Conservation (phyloP, 306 rosid species). For the Canavalia gladiata region DNA sequence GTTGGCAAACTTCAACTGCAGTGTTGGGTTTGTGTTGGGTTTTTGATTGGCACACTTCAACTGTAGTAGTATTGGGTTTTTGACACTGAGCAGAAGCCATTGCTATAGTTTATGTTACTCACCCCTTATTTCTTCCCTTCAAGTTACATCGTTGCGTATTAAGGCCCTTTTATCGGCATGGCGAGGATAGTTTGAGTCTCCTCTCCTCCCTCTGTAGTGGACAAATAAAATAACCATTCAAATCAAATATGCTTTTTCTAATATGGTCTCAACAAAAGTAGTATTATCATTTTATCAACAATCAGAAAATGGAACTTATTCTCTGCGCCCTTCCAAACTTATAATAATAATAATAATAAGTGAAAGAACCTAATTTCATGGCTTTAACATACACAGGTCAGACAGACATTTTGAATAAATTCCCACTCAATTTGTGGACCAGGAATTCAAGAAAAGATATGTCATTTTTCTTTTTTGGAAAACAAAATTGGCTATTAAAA, state of each 20-base stretch:
- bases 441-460: conserved; percentile 8
- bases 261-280: conserved; percentile 42
- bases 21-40: conserved; percentile 50
- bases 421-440: conserved; percentile 46
- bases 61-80: conserved; percentile 41
- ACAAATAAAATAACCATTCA: conserved; percentile 47
- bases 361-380: conserved; percentile 45
- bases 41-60: conserved; percentile 52
- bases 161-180: conserved; percentile 52
- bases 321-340: conserved; percentile 42
- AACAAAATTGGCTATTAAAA: conserved; percentile 17
- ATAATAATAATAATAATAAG: conserved; percentile 30
- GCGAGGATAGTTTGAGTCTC: background rate
- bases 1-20: conserved; percentile 47
- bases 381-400: conserved; percentile 30
- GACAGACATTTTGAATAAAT: conserved; percentile 46
- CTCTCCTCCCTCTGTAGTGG: conserved; percentile 37
- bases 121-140: conserved; percentile 37
- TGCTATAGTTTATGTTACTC: conserved; percentile 31
- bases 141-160: conserved; percentile 29
- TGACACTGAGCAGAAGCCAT: conserved; percentile 63
- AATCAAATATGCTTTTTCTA: conserved; percentile 41
- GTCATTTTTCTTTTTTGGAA: conserved; percentile 27
- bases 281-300: conserved; percentile 28
- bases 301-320: conserved; percentile 46